These are phyloP conservation scores for Entomophthora muscae DNA, from an alignment of 371 early-diverging fungal genomes.

Conservation along the genomic window DNA sequence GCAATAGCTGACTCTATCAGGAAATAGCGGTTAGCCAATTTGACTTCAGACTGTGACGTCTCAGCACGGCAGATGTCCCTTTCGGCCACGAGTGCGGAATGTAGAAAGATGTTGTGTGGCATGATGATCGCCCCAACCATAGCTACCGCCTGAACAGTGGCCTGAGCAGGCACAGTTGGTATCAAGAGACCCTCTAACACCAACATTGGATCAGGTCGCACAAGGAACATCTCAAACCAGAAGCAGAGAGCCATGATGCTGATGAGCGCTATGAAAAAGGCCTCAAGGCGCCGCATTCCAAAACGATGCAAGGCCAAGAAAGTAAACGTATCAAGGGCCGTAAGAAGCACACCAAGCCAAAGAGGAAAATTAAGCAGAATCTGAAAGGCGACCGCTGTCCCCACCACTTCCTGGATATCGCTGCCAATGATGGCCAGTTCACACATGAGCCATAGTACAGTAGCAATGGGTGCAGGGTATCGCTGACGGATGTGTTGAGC, in stretches of 20 bases:
- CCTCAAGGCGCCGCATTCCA: slow-evolving; percentile 43
- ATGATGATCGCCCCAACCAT: slow-evolving; percentile 50
- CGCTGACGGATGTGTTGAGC: slow-evolving; percentile 31
- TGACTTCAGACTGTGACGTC: slow-evolving; percentile 21
- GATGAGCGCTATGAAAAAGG: slow-evolving; percentile 40
- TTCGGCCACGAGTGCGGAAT: slow-evolving; percentile 17
- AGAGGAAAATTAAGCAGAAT: slow-evolving; percentile 36
- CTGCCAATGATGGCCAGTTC: slow-evolving; percentile 59
- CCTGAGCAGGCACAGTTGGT: slow-evolving; percentile 32
- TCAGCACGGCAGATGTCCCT: background rate
- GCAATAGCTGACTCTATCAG: slow-evolving; percentile 46
- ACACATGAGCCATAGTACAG: slow-evolving; percentile 34
- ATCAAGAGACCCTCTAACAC: slow-evolving; percentile 38
- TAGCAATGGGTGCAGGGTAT: slow-evolving; percentile 23
- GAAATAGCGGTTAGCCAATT: slow-evolving; percentile 46
- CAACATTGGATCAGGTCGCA: slow-evolving; percentile 27
- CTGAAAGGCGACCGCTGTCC: slow-evolving; percentile 51
- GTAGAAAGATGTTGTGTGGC: slow-evolving; percentile 63
- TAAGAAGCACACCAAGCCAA: slow-evolving; percentile 46
- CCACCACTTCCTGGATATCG: slow-evolving; percentile 59
- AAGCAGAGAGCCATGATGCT: slow-evolving; percentile 44
- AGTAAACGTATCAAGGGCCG: slow-evolving; percentile 43
- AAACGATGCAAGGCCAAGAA: slow-evolving; percentile 42
- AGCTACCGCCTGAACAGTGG: slow-evolving; percentile 42
- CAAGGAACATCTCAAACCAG: slow-evolving; percentile 39